These are phyloP conservation scores for Fusarium setosum DNA, from an alignment of 2,329 filamentous ascomycete genomes.

Conservation along the genomic window DNA sequence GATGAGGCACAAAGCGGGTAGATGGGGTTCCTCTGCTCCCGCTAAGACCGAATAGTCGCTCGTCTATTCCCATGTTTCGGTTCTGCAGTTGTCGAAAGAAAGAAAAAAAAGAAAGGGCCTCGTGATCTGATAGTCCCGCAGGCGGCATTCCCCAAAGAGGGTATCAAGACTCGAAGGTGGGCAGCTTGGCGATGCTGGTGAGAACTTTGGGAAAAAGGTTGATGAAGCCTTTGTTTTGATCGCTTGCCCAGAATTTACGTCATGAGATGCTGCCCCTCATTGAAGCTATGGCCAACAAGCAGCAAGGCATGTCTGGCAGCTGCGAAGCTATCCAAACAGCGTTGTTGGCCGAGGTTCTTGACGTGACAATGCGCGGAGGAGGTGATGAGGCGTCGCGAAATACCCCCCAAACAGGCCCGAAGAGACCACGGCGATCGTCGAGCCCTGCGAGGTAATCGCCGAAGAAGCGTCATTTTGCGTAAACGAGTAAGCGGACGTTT, in stretches of 20 bases:
- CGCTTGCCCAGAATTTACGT: constrained; percentile 10
- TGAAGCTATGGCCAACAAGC: constrained; percentile 22
- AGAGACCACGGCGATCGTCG: background rate
- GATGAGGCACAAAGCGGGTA: constrained; percentile 33
- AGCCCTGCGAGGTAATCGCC: background rate
- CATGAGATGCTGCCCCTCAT: constrained; percentile 13
- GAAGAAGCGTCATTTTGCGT: background rate
- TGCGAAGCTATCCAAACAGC: background rate
- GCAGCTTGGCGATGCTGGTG: constrained; percentile 1
- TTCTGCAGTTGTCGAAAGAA: no score
- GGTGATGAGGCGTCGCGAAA: background rate
- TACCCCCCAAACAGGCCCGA: background rate
- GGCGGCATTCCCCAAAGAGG: constrained; percentile 14
- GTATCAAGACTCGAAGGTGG: constrained; percentile 38
- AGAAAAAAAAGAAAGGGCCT: no score
- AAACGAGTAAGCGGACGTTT: background rate
- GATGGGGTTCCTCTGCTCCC: background rate
- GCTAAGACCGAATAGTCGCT: background rate
- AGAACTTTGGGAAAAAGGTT: background rate
- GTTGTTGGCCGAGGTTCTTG: no score
- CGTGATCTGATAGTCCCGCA: constrained; percentile 10
- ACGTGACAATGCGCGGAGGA: no score
- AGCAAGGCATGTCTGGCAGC: background rate
- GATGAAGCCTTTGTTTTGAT: background rate
- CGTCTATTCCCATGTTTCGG: no score